Base-by-base conservation (phyloP, 2,329 filamentous ascomycete genomes). In the Leptosphaerulina australis region DNA sequence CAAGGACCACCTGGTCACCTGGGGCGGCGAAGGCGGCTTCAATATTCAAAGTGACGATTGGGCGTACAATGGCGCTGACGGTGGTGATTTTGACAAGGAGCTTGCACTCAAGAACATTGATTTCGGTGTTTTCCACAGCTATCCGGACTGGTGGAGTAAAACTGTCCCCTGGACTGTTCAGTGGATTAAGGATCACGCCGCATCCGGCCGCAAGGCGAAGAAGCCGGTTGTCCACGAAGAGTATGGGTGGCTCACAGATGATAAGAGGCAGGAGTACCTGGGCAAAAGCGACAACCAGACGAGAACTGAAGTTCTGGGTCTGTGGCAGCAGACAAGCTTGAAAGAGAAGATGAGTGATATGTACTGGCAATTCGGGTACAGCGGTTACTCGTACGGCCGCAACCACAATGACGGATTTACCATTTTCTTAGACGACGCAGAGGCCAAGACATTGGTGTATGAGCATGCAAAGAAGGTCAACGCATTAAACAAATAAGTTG, bases 381-480 rank as follows among this genome's bases (percentile, higher is more conserved):
- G 72, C 4, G 72, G 71, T 0, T 83, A 76, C 58, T 81, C 79
- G 3, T 82, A 80, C 29, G 80, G 81, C 0, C 73, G 75, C 31
- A 83, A 83, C 60, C 70, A 83, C 40, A 70, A 83, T 33, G 81
- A 83, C 44, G 81, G 81, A 0, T 83, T 83, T 60, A 83, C 81
- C 1, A 82, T 83, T 38, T 83, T 74, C 56, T 56, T 83, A 22
- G 81, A 83, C 24, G 59, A 65, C 50, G 57, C 53, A 0, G 59
- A 64, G 43, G 59, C 60, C 0, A 33, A 62, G 54, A 37, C 33
- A 12, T 44, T 66, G 41, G 53, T 66, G n/a, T 59, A 55, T 28
- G 54, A 61, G 34, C 62, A 66, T 43, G 55, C 60, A 20, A 55
- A 48, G 55, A 55, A 58, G 48, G 56, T 62, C 17, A 64, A 64